Evolutionary conservation across 345 rosid species (phyloP).

Genomic region (Gossypium ekmanianum): DNA sequence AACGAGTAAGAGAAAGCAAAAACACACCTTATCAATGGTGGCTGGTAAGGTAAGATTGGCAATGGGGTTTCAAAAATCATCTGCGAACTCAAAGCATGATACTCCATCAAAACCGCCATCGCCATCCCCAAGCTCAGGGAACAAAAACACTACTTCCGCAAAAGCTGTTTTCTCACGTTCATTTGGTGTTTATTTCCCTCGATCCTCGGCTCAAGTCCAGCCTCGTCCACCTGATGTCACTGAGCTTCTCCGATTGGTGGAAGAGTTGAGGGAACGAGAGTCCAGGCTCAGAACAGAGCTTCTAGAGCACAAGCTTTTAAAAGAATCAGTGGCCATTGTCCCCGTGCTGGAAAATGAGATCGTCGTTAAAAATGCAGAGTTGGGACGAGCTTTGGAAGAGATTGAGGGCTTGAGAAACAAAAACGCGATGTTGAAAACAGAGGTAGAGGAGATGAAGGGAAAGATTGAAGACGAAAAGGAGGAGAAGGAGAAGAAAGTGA

Average conservation of each 20-base stretch:
- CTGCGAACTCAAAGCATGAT: conserved; percentile 35
- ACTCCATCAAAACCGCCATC: conserved; percentile 38
- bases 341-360: conserved; percentile 67
- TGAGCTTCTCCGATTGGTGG: conserved; percentile 73
- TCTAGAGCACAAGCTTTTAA: conserved; percentile 62
- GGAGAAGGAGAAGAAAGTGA: conserved; percentile 39
- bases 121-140: conserved; percentile 37
- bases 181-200: conserved; percentile 88
- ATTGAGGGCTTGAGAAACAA: conserved; percentile 44
- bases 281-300: conserved; percentile 65
- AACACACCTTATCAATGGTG: conserved; percentile 48
- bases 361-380: conserved; percentile 34
- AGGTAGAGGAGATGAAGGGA: conserved; percentile 25
- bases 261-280: conserved; percentile 72
- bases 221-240: conserved; percentile 72
- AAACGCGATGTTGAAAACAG: conserved; percentile 40
- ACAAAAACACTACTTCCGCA: conserved; percentile 30
- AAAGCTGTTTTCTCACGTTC: conserved; percentile 62
- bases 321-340: conserved; percentile 66
- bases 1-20: not conserved
- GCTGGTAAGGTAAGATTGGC: conserved; percentile 82
- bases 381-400: conserved; percentile 31
- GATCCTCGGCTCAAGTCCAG: conserved; percentile 95
- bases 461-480: conserved; percentile 31
- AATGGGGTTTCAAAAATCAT: conserved; percentile 83